phyloP scores from a whole-genome alignment of 2,329 filamentous ascomycete species.

The Pseudogymnoascus sp. region DNA sequence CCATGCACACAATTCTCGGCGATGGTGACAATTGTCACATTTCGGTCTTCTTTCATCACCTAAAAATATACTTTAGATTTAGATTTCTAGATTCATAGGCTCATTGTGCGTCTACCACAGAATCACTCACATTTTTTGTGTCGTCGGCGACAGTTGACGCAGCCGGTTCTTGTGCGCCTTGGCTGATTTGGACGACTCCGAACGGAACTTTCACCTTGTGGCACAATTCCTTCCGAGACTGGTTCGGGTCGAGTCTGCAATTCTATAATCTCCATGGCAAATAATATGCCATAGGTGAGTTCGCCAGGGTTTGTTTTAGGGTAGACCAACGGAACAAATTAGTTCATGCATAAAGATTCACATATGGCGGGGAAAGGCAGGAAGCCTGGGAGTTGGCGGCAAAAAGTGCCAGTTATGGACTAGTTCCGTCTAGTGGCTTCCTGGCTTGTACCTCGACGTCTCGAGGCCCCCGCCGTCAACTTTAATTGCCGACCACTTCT shows the following conservation, averaged over 20 bases:
- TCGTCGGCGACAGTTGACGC: conserved; percentile 31
- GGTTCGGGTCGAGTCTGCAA: not conserved
- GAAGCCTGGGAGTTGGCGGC: not conserved
- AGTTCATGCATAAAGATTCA: too few relatives aligned
- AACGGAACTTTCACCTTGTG: not conserved
- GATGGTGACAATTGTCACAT: conserved; percentile 30
- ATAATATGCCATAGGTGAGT: not conserved
- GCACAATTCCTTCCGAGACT: not conserved
- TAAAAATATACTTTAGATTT: conserved; percentile 10
- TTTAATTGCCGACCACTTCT: too few relatives aligned
- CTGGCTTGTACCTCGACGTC: too few relatives aligned
- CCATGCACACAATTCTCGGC: conserved; percentile 31
- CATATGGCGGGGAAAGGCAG: too few relatives aligned
- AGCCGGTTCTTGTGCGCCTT: conserved; percentile 30
- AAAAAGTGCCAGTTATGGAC: not conserved
- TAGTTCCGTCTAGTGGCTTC: too few relatives aligned
- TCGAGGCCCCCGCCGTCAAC: too few relatives aligned
- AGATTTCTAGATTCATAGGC: not conserved
- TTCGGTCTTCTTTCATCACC: conserved; percentile 30
- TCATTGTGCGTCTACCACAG: not conserved
- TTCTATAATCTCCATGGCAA: not conserved
- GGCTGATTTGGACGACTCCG: conserved; percentile 1
- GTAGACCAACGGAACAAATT: not conserved
- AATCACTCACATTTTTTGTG: conserved; percentile 29
- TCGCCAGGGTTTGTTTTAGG: not conserved